Evolutionary conservation across 768 basidiomycete species (phyloP).

Genomic region (Lentinula sp.): DNA sequence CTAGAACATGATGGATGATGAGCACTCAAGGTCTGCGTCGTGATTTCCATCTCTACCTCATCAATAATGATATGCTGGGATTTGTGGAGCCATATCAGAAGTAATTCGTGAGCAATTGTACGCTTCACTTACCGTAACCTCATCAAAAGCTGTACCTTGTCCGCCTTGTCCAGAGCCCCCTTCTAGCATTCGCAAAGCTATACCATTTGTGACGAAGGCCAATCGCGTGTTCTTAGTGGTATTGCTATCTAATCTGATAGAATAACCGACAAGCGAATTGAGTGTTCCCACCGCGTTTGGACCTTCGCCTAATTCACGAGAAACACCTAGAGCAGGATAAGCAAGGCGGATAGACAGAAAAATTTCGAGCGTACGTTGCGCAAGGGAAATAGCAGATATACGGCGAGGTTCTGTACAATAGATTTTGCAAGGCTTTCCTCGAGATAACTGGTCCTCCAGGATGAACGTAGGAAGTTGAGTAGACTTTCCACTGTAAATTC

Average conservation of each 20-base stretch:
- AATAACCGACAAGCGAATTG: constrained; percentile 86
- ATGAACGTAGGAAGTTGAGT: constrained; percentile 95
- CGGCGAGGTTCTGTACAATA: constrained; percentile 94
- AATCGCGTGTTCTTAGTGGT: constrained; percentile 73
- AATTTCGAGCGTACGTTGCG: constrained; percentile 52
- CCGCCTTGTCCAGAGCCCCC: constrained; percentile 63
- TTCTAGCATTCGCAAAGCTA: constrained; percentile 97
- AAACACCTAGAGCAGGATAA: constrained; percentile 47
- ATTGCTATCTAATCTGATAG: constrained; percentile 88
- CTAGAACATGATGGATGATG: constrained; percentile 25
- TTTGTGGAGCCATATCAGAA: neutral
- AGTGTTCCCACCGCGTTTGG: constrained; percentile 70
- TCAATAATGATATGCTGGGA: constrained; percentile 89
- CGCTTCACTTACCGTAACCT: constrained; percentile 68
- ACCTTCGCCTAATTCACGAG: constrained; percentile 85
- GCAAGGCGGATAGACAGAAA: neutral
- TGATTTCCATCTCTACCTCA: constrained; percentile 46
- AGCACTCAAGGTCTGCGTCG: neutral
- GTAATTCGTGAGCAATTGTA: neutral
- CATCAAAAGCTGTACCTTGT: constrained; percentile 81
- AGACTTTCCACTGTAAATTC: constrained; percentile 74
- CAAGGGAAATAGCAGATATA: constrained; percentile 93
- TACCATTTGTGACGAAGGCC: constrained; percentile 89
- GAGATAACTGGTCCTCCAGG: constrained; percentile 80
- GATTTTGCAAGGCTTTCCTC: constrained; percentile 81